Base-by-base conservation (phyloP, 2,329 filamentous ascomycete genomes). In the Hypomyces perniciosus region DNA sequence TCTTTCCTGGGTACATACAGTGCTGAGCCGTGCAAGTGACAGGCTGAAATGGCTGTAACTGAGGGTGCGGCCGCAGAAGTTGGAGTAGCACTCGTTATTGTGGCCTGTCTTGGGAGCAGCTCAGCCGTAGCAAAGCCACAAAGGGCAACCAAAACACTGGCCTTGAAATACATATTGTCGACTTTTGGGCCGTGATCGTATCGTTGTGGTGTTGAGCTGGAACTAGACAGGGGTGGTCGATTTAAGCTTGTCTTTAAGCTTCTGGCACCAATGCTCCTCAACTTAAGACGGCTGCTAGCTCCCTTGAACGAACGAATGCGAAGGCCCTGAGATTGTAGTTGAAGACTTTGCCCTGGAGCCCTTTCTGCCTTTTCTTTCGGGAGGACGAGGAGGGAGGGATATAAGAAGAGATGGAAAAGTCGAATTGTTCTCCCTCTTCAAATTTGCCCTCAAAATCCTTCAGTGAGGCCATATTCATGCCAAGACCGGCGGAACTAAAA, bases 21-120 rank as follows among this genome's bases (percentile, higher is more conserved):
- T 13, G 65, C 57, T 4, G 65, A 58, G 7, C 59, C 70, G 43
- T 76, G 72, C 4, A 72, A 57, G 55, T 76, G 73, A 50, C 72
- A 75, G 40, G 59, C 62, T 1, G 71, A 69, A 10, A 74, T 60
- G 31, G 68, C 69, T 1, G 69, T 72, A 10, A 72, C 58, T 12
- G 60, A 50, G 26, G 46, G 51, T 8, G 44, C 35, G 20, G 60
- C 53, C 6, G 53, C 31, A 4, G 62, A 54, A 4, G 60, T 54
- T 9, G 64, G 56, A n/a, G 62, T 54, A 20, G 63, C 62, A 20
- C 20, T 20, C 20, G 20, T 20, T 20, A 20, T 20, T 10, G 58
- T 50, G n/a, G 68, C 68, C 49, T 67, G 64, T 52, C 20, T 20
- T 20, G 20, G 20, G 20, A 20, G 20, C 20, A 65, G 58, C 26